Percentiles rank a stretch among this genome's conserved stretches.
Evolutionary conservation across 352 stramenopile species (phyloP).

Genomic region (Pythium guiyangense): DNA sequence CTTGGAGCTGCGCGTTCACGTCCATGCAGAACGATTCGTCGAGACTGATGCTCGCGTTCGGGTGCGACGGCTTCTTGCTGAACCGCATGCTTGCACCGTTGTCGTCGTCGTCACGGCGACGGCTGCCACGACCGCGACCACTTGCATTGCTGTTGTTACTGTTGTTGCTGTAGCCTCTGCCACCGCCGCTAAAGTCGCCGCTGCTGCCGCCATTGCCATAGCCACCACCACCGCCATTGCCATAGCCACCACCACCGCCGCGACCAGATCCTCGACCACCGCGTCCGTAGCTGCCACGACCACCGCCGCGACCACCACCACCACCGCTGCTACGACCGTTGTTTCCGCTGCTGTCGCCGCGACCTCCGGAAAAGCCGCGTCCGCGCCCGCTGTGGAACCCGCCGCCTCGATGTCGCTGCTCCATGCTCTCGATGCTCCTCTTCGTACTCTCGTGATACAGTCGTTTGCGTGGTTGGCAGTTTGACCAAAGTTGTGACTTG

Average conservation of each 20-base stretch:
- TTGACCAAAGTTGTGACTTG: no score
- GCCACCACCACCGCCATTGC: slow-evolving; percentile 3
- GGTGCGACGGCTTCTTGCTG: slow-evolving; percentile 5
- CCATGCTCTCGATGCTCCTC: no score
- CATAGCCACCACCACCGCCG: slow-evolving; percentile 1
- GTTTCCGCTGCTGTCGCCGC: no score
- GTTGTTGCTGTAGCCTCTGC: slow-evolving; percentile 1
- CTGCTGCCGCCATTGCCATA: not conserved
- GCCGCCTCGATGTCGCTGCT: no score
- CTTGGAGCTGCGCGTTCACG: slow-evolving; percentile 51
- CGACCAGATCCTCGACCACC: not conserved
- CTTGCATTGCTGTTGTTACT: not conserved
- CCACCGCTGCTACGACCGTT: no score
- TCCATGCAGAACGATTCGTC: slow-evolving; percentile 72
- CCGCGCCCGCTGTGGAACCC: slow-evolving; percentile 1
- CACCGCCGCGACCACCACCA: not conserved
- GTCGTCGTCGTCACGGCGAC: slow-evolving; percentile 7
- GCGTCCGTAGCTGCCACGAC: not conserved
- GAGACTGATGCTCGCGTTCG: slow-evolving; percentile 31
- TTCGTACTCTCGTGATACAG: no score
- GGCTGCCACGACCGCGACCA: not conserved
- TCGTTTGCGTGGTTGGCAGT: no score
- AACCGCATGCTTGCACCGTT: slow-evolving; percentile 3
- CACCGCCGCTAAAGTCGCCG: no score
- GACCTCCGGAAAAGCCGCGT: not conserved